Percentiles rank a stretch among this genome's conserved stretches.
phyloP scores from a whole-genome alignment of 1,284 basidiomycete species.

The Caloboletus inedulis region DNA sequence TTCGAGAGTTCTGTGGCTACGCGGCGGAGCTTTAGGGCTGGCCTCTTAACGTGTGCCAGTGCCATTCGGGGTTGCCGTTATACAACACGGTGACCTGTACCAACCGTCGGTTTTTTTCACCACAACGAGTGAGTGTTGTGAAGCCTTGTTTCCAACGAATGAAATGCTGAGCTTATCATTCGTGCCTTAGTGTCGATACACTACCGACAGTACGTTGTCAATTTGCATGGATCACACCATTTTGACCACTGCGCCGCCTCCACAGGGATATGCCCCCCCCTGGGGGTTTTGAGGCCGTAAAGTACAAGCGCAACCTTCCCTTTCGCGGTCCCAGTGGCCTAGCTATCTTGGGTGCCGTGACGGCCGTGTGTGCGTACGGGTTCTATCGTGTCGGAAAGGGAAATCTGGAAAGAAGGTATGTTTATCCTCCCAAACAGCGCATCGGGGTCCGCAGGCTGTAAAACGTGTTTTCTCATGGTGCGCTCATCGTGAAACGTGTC shows the following conservation, averaged over 20 bases:
- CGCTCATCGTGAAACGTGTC: constrained; percentile 34
- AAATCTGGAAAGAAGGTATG: constrained; percentile 91
- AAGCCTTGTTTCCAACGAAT: neutral
- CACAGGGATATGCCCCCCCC: constrained; percentile 92
- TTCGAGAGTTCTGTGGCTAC: constrained; percentile 9
- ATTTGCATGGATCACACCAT: neutral
- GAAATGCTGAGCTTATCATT: neutral
- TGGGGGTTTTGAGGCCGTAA: constrained; percentile 90
- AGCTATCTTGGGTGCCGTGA: constrained; percentile 82
- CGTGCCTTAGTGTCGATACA: constrained; percentile 53
- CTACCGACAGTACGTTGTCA: constrained; percentile 59
- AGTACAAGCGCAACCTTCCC: constrained; percentile 96
- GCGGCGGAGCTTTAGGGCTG: constrained; percentile 30
- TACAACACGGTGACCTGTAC: constrained; percentile 1
- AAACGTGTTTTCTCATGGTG: constrained; percentile 52
- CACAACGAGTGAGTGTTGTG: constrained; percentile 21
- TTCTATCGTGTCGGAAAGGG: constrained; percentile 91
- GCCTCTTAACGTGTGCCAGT: constrained; percentile 2
- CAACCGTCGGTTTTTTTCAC: neutral
- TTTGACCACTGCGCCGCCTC: constrained; percentile 18
- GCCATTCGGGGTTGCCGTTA: neutral
- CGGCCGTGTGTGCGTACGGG: constrained; percentile 85
- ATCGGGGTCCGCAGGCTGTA: constrained; percentile 55
- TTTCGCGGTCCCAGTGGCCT: constrained; percentile 88
- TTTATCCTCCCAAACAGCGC: constrained; percentile 29